These are phyloP conservation scores for Alternaria ventricosa DNA, from an alignment of 2,329 filamentous ascomycete genomes.

Conservation along the genomic window DNA sequence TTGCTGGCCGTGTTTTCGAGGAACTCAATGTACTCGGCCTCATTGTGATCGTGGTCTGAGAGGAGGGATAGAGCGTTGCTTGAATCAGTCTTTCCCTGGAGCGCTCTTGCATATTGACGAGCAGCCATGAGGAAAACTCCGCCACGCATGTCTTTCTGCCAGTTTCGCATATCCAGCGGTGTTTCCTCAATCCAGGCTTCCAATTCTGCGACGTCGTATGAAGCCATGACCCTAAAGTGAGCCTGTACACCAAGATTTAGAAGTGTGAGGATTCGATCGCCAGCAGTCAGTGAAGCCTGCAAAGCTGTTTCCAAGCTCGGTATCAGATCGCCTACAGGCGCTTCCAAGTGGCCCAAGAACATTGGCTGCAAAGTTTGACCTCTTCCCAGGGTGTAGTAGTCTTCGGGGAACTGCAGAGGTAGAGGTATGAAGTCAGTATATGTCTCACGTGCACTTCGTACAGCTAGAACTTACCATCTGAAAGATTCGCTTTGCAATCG, in stretches of 20 bases:
- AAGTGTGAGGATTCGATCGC: constrained; percentile 74
- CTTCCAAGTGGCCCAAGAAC: constrained; percentile 73
- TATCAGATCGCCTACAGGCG: constrained; percentile 65
- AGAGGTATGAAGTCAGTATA: background rate
- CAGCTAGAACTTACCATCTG: constrained; percentile 50
- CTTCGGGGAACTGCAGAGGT: constrained; percentile 53
- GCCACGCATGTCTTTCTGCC: constrained; percentile 73
- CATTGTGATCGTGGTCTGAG: constrained; percentile 71
- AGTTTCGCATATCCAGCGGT: constrained; percentile 76
- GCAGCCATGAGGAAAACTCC: constrained; percentile 72
- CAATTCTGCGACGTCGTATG: constrained; percentile 71
- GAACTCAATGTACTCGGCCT: constrained; percentile 61
- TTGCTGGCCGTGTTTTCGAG: constrained; percentile 59
- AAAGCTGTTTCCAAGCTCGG: constrained; percentile 68
- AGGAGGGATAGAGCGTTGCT: constrained; percentile 64
- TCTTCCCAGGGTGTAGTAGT: constrained; percentile 67
- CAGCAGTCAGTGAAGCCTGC: constrained; percentile 69
- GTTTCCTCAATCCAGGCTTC: constrained; percentile 74
- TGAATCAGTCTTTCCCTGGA: constrained; percentile 74
- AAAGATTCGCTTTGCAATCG: constrained; percentile 68
- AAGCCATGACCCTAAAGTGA: constrained; percentile 71
- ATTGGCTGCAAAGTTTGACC: constrained; percentile 73
- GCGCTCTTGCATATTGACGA: constrained; percentile 70
- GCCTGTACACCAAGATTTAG: constrained; percentile 73
- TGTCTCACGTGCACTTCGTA: background rate